These are phyloP conservation scores for Leishmania mexicana DNA, from an alignment of 208 protist species.

Conservation along the genomic window DNA sequence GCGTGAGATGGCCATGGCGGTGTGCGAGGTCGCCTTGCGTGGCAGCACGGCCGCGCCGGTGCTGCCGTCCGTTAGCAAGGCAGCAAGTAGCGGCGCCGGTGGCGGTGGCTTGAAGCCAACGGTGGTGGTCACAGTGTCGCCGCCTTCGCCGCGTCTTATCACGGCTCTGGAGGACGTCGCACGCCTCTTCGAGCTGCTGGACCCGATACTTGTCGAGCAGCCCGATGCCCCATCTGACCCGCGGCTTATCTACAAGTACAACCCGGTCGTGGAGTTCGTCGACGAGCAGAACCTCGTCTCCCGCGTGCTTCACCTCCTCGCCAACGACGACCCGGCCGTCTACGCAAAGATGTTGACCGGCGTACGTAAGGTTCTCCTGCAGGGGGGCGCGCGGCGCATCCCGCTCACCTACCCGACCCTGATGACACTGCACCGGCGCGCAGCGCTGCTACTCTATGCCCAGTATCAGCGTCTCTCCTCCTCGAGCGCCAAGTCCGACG, in stretches of 20 bases:
- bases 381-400: slow-evolving; percentile 88
- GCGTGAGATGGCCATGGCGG: slow-evolving; percentile 52
- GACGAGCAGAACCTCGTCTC: slow-evolving; percentile 95
- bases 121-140: slow-evolving; percentile 15
- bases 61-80: slow-evolving; percentile 13
- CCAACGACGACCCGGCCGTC: slow-evolving; percentile 69
- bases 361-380: slow-evolving; percentile 85
- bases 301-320: slow-evolving; percentile 88
- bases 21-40: slow-evolving; percentile 51
- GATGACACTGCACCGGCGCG: slow-evolving; percentile 71
- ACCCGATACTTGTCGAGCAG: slow-evolving; percentile 82
- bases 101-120: background rate
- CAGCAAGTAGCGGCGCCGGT: background rate
- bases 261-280: slow-evolving; percentile 73
- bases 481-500: background rate
- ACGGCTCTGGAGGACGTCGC: slow-evolving; percentile 63
- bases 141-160: slow-evolving; percentile 33
- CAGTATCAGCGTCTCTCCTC: slow-evolving; percentile 8
- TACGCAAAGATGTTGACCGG: slow-evolving; percentile 92
- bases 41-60: slow-evolving; percentile 24
- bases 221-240: slow-evolving; percentile 43
- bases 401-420: slow-evolving; percentile 87
- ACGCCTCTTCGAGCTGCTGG: slow-evolving; percentile 83
- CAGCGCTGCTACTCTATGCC: slow-evolving; percentile 55
- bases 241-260: slow-evolving; percentile 43